These are phyloP conservation scores for Paecilomyces formosus DNA, from an alignment of 2,329 filamentous ascomycete species.

Conservation along the genomic window DNA sequence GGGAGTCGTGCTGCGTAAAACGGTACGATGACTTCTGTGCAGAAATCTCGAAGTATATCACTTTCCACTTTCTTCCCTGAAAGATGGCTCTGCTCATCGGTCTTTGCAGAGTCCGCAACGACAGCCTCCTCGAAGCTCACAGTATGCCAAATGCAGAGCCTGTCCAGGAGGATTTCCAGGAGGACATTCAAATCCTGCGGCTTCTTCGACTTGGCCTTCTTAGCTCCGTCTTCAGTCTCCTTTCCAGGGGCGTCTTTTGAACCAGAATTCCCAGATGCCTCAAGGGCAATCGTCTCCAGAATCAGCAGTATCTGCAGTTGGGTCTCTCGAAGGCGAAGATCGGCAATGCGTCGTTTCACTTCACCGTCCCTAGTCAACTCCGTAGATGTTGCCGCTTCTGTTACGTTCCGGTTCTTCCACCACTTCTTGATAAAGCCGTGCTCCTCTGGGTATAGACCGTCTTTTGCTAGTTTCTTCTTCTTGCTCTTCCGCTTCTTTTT, in stretches of 20 bases:
- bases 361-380: slow-evolving; percentile 28
- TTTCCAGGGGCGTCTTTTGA: slow-evolving; percentile 12
- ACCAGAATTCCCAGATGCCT: slow-evolving; percentile 16
- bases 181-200: slow-evolving; percentile 34
- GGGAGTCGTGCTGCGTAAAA: slow-evolving; percentile 43
- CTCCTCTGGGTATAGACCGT: slow-evolving; percentile 41
- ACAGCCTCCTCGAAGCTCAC: slow-evolving; percentile 33
- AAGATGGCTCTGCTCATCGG: slow-evolving; percentile 19
- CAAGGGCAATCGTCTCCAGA: slow-evolving; percentile 40
- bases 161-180: slow-evolving; percentile 41
- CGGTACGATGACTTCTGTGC: slow-evolving; percentile 43
- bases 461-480: slow-evolving; percentile 38
- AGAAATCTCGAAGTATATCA: slow-evolving; percentile 43
- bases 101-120: slow-evolving; percentile 18
- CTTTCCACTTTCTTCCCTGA: slow-evolving; percentile 29
- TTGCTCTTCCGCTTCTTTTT: slow-evolving; percentile 26
- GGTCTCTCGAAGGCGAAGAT: slow-evolving; percentile 41
- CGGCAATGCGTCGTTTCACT: slow-evolving; percentile 33
- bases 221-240: slow-evolving; percentile 8
- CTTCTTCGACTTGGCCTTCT: slow-evolving; percentile 29
- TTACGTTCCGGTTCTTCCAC: slow-evolving; percentile 35
- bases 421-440: slow-evolving; percentile 35
- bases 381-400: slow-evolving; percentile 15
- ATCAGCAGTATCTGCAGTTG: slow-evolving; percentile 44
- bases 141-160: slow-evolving; percentile 45